Percentiles rank a stretch among this genome's conserved stretches.
phyloP scores from a whole-genome alignment of 495 filamentous ascomycete species.

The Penicillium canariense region DNA sequence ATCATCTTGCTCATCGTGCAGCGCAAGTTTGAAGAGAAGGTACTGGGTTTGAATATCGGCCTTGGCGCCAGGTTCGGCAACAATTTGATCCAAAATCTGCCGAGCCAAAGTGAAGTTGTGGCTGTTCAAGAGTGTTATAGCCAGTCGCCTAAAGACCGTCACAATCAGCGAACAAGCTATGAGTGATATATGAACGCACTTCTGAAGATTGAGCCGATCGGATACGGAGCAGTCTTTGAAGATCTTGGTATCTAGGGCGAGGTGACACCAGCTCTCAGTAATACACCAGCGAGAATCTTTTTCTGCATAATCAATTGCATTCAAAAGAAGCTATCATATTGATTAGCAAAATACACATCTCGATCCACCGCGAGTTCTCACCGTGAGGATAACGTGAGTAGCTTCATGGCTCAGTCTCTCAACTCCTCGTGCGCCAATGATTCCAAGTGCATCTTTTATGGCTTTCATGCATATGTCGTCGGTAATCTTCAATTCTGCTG shows the following conservation, averaged over 20 bases:
- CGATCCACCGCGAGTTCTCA: slow-evolving; percentile 28
- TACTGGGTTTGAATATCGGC: slow-evolving; percentile 64
- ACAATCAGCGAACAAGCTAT: not conserved
- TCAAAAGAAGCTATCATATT: slow-evolving; percentile 67
- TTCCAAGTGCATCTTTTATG: slow-evolving; percentile 40
- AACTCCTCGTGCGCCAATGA: slow-evolving; percentile 30
- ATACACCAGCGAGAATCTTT: slow-evolving; percentile 49
- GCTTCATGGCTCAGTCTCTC: slow-evolving; percentile 50
- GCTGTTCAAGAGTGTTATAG: slow-evolving; percentile 61
- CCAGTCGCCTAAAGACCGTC: slow-evolving; percentile 57
- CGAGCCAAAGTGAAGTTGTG: slow-evolving; percentile 52
- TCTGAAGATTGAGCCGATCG: slow-evolving; percentile 64
- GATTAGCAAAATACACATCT: slow-evolving; percentile 12
- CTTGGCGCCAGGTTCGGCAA: slow-evolving; percentile 37
- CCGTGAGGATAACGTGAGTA: slow-evolving; percentile 69
- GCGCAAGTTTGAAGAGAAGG: slow-evolving; percentile 70
- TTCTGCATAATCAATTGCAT: slow-evolving; percentile 59
- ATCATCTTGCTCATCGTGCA: slow-evolving; percentile 46
- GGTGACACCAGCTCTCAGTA: slow-evolving; percentile 67
- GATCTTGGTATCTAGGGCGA: slow-evolving; percentile 58
- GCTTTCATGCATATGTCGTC: slow-evolving; percentile 20
- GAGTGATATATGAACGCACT: not conserved
- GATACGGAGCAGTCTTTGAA: slow-evolving; percentile 61
- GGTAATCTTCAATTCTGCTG: slow-evolving; percentile 32
- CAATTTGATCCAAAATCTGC: slow-evolving; percentile 50